Conservation (phyloP, 805 yeast species). For the Zygosaccharomyces gambellarensis region DNA sequence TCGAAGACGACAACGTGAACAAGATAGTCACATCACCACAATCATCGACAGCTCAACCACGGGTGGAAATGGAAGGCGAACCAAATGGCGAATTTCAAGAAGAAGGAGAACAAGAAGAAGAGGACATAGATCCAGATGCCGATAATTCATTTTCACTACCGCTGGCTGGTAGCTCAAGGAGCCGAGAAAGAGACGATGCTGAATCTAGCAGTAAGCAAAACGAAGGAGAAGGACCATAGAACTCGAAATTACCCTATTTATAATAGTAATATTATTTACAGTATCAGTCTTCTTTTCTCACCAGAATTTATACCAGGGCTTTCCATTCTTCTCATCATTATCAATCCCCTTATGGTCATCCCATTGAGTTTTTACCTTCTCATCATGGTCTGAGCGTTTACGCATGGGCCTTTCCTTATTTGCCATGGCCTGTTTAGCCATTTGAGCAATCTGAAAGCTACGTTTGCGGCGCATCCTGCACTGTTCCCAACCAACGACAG, state of each 20-base stretch:
- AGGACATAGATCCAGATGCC: constrained; percentile 13
- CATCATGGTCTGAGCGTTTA: constrained; percentile 23
- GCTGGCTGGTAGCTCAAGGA: constrained; percentile 28
- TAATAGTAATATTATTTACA: neutral
- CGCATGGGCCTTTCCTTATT: constrained; percentile 37
- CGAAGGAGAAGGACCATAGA: neutral
- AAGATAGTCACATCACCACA: constrained; percentile 3
- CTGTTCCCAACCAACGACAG: constrained; percentile 88
- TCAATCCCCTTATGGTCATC: constrained; percentile 17
- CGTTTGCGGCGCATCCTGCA: constrained; percentile 69
- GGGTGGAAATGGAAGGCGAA: neutral
- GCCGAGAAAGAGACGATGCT: constrained; percentile 4
- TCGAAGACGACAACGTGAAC: constrained; percentile 8
- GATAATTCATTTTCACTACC: constrained; percentile 55
- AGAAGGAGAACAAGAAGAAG: neutral
- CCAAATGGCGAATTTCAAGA: too few species aligned
- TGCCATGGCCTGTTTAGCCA: constrained; percentile 53
- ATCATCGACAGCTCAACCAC: neutral
- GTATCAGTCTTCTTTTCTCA: constrained; percentile 8
- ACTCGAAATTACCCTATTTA: neutral
- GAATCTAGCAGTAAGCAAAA: too few species aligned
- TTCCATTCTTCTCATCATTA: constrained; percentile 8
- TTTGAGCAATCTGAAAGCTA: constrained; percentile 59
- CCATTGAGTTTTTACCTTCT: constrained; percentile 22
- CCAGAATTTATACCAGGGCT: constrained; percentile 34